These are phyloP conservation scores for Lentinula novae-zelandiae DNA, from an alignment of 1,284 basidiomycete species.

Conservation along the genomic window DNA sequence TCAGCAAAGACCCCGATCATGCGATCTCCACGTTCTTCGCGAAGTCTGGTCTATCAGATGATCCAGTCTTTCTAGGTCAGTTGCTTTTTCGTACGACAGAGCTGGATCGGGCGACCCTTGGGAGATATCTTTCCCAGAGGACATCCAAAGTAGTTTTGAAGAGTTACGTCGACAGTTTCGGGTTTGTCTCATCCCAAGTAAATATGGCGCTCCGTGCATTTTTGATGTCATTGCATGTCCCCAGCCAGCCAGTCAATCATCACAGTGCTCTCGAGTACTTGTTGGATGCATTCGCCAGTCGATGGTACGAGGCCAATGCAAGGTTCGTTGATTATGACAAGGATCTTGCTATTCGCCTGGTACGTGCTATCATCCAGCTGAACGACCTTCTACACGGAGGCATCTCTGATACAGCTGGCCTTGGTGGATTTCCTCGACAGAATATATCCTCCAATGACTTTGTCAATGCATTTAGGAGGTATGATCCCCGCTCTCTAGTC, in stretches of 20 bases:
- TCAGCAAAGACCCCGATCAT: constrained; percentile 67
- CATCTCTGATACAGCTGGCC: constrained; percentile 56
- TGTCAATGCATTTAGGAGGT: constrained; percentile 71
- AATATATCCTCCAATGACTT: constrained; percentile 75
- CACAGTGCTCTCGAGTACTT: constrained; percentile 57
- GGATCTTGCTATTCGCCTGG: constrained; percentile 74
- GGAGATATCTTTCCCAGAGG: constrained; percentile 75
- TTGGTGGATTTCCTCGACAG: constrained; percentile 58
- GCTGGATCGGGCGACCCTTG: constrained; percentile 80
- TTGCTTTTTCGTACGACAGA: constrained; percentile 84
- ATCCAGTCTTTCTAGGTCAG: constrained; percentile 69
- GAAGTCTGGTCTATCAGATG: constrained; percentile 52
- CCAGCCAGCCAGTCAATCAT: constrained; percentile 45
- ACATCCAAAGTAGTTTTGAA: constrained; percentile 73
- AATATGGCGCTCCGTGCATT: constrained; percentile 90
- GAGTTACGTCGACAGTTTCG: constrained; percentile 85
- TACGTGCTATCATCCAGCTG: constrained; percentile 83
- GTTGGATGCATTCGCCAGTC: constrained; percentile 81
- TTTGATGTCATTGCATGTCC: constrained; percentile 76
- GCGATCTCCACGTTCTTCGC: constrained; percentile 67
- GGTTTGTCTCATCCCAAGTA: constrained; percentile 78
- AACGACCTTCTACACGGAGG: constrained; percentile 77
- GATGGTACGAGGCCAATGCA: constrained; percentile 91
- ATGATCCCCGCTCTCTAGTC: constrained; percentile 66
- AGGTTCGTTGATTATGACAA: constrained; percentile 74